Conservation (phyloP, 164 flowering plant genomes). For the Echeveria elegans region DNA sequence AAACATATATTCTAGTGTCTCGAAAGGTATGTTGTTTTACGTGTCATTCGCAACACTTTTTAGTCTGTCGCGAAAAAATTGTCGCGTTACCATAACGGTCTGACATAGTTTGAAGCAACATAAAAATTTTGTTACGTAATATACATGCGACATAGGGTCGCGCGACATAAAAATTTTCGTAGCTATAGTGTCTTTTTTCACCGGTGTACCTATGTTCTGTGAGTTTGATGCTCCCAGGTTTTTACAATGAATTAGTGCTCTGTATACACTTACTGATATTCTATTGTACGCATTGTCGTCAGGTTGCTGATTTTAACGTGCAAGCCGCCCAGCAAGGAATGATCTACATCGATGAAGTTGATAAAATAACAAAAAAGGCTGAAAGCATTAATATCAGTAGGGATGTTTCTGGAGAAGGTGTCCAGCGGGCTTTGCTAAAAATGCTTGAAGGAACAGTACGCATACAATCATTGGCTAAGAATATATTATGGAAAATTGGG, state of each 20-base stretch:
- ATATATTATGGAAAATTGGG: too few species aligned
- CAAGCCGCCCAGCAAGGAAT: conserved; percentile 99
- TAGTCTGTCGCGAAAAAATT: too few species aligned
- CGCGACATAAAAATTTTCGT: too few species aligned
- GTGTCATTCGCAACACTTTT: too few species aligned
- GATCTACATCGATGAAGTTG: conserved; percentile 98
- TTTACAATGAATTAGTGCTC: neutral
- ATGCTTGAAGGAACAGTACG: conserved; percentile 99
- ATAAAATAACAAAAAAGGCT: conserved; percentile 97
- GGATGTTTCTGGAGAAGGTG: conserved; percentile 99
- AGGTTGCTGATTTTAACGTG: conserved; percentile 96
- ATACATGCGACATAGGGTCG: too few species aligned
- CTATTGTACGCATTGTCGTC: neutral
- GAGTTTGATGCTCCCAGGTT: neutral
- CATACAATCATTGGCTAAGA: too few species aligned
- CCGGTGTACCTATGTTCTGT: neutral
- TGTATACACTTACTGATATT: neutral
- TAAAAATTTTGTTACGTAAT: too few species aligned
- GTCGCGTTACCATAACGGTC: too few species aligned
- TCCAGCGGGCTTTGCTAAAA: conserved; percentile 92
- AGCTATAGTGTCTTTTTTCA: too few species aligned
- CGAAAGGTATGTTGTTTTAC: too few species aligned
- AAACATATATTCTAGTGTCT: too few species aligned
- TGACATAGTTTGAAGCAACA: too few species aligned
- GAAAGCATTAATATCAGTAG: conserved; percentile 89